Evolutionary conservation across 2,329 filamentous ascomycete species (phyloP).

Genomic region (Tetracladium maxilliforme): DNA sequence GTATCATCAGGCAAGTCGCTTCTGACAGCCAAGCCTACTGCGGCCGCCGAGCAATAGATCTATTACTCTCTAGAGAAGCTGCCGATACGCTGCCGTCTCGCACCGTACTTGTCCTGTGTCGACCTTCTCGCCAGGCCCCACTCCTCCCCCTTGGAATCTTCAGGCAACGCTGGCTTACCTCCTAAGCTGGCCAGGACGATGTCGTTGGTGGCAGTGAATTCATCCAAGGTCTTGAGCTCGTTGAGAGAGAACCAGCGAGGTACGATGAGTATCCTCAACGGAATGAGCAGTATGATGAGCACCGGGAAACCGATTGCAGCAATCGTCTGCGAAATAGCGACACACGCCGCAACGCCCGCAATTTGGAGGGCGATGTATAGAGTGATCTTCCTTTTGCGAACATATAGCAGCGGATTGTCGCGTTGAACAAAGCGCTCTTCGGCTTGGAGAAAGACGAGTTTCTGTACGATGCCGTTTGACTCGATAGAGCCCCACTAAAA

Average conservation of each 20-base stretch:
- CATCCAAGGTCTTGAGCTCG: conserved; percentile 52
- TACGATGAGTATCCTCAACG: conserved; percentile 46
- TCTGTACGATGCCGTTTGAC: conserved; percentile 35
- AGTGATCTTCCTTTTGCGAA: conserved; percentile 27
- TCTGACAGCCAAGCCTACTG: too few species aligned
- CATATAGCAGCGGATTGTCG: conserved; percentile 26
- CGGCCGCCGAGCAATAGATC: too few species aligned
- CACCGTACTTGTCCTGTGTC: conserved; percentile 8
- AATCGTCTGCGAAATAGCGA: conserved; percentile 72
- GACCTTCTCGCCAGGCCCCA: conserved; percentile 9
- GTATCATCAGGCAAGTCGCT: too few species aligned
- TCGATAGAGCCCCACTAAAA: conserved; percentile 28
- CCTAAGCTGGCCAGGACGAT: conserved; percentile 36
- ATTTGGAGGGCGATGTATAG: conserved; percentile 55
- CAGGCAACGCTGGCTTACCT: conserved; percentile 25
- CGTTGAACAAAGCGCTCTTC: conserved; percentile 30
- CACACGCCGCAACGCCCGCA: conserved; percentile 59
- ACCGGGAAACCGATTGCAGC: conserved; percentile 71
- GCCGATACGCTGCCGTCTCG: conserved; percentile 9
- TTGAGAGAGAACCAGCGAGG: conserved; percentile 42
- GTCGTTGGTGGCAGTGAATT: conserved; percentile 53
- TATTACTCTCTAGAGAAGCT: too few species aligned
- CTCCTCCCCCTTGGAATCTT: conserved; percentile 8
- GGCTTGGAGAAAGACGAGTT: conserved; percentile 29
- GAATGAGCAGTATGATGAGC: conserved; percentile 56